Base-by-base conservation (phyloP, 768 basidiomycete genomes). In the Suillus variegatus region DNA sequence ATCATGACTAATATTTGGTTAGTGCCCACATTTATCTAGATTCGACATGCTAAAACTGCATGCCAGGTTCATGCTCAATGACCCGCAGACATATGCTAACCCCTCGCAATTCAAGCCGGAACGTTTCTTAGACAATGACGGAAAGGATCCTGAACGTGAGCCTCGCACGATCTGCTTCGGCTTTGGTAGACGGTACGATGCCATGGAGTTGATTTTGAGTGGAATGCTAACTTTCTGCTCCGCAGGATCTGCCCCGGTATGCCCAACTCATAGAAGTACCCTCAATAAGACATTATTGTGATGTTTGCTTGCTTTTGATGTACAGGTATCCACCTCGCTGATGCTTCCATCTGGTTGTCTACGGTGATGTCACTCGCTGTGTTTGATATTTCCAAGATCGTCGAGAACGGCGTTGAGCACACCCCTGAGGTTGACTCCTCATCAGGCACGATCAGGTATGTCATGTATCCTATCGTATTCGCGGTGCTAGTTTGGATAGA, bases 101-200 rank as follows among this genome's bases (percentile, higher is more conserved):
- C 88, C 88, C 4, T 77, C 82, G 65, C 71, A 73, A 61, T 90
- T 90, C 72, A 82, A 82, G 47, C 89, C 89, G 22, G 86, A 86
- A 63, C 84, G 89, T 41, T 90, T 85, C 75, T 77, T 90, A 40
- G 76, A 80, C 2, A 62, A 60, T 20, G 67, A 72, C 4, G 73
- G 71, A 47, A 72, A 76, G 38, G 68, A 74, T 46, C 81, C 82
- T 28, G 85, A 89, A 70, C 71, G 68, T n/a, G 88, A 90, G 74
- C 87, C 88, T 67, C 85, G 84, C 64, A 81, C 80, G 51, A 72
- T 87, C 55, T 87, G 85, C 70, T 92, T 90, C 75, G 90, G 90
- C 13, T 92, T 90, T 71, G 90, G 90, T 58, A 80, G 90, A 76
- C 83, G 90, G 72, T 76, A 75, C n/a, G 80, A 46, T n/a, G 32